A percentile compares a stretch with the other conserved stretches of the same genome.
Conservation (phyloP, 2,329 filamentous ascomycete species). For the Neophaeococcomyces mojaviensis region DNA sequence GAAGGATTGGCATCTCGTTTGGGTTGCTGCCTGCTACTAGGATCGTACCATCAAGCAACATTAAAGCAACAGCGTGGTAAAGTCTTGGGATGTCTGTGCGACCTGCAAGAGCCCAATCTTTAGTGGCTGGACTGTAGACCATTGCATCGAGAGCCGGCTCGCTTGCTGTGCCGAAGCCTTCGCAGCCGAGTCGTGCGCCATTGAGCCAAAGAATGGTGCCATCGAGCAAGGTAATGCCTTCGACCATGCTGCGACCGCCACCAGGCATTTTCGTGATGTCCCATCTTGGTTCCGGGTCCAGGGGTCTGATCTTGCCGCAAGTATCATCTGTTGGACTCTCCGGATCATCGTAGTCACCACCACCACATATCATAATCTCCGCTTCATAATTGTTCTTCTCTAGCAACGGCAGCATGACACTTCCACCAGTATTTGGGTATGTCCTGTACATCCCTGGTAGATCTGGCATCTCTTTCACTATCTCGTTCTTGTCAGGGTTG, state of each 20-base stretch:
- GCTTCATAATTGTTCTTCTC: conserved; percentile 46
- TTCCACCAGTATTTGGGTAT: conserved; percentile 55
- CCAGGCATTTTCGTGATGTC: conserved; percentile 51
- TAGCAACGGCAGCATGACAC: conserved; percentile 48
- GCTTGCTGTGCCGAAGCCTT: conserved; percentile 52
- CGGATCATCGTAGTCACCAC: conserved; percentile 53
- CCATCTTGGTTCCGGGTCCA: conserved; percentile 44
- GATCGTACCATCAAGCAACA: conserved; percentile 53
- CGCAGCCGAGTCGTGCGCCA: conserved; percentile 50
- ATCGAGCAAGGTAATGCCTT: conserved; percentile 52
- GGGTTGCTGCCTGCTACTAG: conserved; percentile 56
- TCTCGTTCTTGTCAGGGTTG: conserved; percentile 40
- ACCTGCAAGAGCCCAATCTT: conserved; percentile 42
- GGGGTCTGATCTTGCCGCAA: conserved; percentile 50
- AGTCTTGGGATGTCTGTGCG: conserved; percentile 41
- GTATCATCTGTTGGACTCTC: conserved; percentile 51
- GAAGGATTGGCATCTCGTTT: conserved; percentile 50
- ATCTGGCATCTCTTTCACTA: conserved; percentile 43
- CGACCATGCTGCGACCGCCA: conserved; percentile 52
- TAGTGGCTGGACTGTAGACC: conserved; percentile 50
- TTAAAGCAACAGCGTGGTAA: conserved; percentile 54
- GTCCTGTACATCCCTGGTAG: conserved; percentile 51
- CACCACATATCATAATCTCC: conserved; percentile 52
- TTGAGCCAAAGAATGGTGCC: conserved; percentile 55
- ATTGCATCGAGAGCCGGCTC: conserved; percentile 50